A percentile compares a stretch with the other conserved stretches of the same genome.
Evolutionary conservation across 139 green algal species (phyloP).

Genomic region (Limnomonas spitsbergensis): DNA sequence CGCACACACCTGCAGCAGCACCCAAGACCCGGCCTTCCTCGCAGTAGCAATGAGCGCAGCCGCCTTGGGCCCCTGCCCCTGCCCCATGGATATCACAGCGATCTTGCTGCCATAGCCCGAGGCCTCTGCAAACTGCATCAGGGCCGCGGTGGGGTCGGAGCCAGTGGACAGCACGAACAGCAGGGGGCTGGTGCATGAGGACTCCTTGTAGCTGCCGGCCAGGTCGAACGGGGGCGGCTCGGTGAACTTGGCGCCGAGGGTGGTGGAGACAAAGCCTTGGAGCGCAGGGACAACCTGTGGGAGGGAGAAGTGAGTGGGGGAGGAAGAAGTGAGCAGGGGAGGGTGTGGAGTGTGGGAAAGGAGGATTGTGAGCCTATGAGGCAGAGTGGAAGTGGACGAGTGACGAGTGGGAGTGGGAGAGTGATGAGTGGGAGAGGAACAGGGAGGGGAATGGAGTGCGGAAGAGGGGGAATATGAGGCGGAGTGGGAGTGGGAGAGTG

Average conservation of each 20-base stretch:
- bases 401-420: too few species aligned
- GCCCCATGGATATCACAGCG: conserved; percentile 56
- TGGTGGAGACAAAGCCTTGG: conserved; percentile 38
- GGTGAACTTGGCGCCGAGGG: conserved; percentile 51
- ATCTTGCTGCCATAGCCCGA: conserved; percentile 30
- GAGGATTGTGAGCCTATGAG: too few species aligned
- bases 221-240: conserved; percentile 62
- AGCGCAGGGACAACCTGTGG: not conserved
- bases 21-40: conserved; percentile 38
- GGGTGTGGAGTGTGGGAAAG: conserved; percentile 35
- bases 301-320: too few species aligned
- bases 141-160: conserved; percentile 55
- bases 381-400: too few species aligned
- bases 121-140: conserved; percentile 15
- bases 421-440: too few species aligned
- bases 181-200: conserved; percentile 46
- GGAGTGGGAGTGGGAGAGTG: too few species aligned
- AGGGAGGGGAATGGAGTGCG: too few species aligned
- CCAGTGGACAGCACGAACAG: conserved; percentile 71
- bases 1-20: conserved; percentile 45
- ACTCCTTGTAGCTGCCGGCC: conserved; percentile 52
- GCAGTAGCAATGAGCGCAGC: conserved; percentile 59
- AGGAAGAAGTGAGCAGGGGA: not conserved
- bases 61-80: conserved; percentile 68
- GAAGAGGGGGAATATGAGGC: too few species aligned